Evolutionary conservation across 805 yeast genomes (phyloP).

Genomic region (Lipomyces mesembrius): DNA sequence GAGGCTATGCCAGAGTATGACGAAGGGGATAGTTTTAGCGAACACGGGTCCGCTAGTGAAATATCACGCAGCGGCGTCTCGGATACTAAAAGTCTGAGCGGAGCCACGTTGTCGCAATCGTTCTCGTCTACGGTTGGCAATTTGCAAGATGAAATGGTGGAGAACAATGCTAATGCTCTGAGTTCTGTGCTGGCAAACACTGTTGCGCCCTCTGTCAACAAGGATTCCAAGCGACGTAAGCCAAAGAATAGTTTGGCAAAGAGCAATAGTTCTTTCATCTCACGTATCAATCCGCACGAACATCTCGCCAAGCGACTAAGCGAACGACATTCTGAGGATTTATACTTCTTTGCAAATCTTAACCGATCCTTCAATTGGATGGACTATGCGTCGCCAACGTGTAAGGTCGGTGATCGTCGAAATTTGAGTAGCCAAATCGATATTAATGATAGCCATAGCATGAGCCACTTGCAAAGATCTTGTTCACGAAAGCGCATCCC

Average conservation of each 20-base stretch:
- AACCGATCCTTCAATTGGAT: constrained; percentile 46
- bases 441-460: constrained; percentile 34
- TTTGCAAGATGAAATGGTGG: constrained; percentile 7
- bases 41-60: constrained; percentile 10
- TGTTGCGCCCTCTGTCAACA: constrained; percentile 14
- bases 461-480: constrained; percentile 48
- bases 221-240: constrained; percentile 37
- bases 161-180: constrained; percentile 14
- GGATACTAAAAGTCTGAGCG: constrained; percentile 6
- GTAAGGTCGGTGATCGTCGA: constrained; percentile 9
- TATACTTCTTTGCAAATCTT: constrained; percentile 46
- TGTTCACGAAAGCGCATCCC: constrained; percentile 49
- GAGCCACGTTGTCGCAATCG: constrained; percentile 14
- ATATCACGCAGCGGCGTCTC: constrained; percentile 15
- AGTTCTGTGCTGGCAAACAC: constrained; percentile 27
- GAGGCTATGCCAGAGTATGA: neutral
- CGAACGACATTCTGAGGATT: constrained; percentile 42
- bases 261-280: constrained; percentile 48
- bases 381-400: constrained; percentile 40
- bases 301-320: constrained; percentile 43
- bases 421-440: neutral
- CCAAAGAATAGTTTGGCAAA: constrained; percentile 47
- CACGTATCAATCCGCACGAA: constrained; percentile 47
- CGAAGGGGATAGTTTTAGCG: constrained; percentile 11
- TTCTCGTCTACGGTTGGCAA: constrained; percentile 31